phyloP scores from a whole-genome alignment of 768 basidiomycete species.

The Mycena pura region DNA sequence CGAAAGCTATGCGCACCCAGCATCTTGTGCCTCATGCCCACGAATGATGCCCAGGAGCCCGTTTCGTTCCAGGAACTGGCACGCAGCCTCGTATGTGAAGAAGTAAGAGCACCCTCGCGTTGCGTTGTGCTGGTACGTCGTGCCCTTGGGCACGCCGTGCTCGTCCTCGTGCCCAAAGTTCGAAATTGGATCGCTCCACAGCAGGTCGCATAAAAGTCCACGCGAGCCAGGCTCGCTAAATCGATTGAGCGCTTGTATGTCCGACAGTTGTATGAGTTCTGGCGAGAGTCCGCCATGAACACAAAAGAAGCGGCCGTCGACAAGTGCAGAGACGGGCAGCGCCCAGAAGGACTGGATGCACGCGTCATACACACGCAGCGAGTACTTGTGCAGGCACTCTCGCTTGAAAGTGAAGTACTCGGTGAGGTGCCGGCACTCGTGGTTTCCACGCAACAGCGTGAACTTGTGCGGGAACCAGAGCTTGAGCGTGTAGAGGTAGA shows the following conservation, averaged over 20 bases:
- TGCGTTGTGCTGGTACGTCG: slow-evolving; percentile 78
- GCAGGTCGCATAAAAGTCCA: slow-evolving; percentile 90
- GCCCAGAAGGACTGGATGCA: slow-evolving; percentile 91
- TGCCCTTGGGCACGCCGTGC: slow-evolving; percentile 60
- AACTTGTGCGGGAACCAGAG: slow-evolving; percentile 86
- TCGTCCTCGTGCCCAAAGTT: slow-evolving; percentile 87
- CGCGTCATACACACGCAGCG: slow-evolving; percentile 85
- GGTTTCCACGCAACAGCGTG: slow-evolving; percentile 90
- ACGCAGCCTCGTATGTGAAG: slow-evolving; percentile 92
- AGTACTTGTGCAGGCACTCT: slow-evolving; percentile 95
- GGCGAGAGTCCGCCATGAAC: slow-evolving; percentile 97
- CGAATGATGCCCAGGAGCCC: slow-evolving; percentile 91
- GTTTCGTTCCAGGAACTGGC: slow-evolving; percentile 93
- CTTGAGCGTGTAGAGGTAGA: slow-evolving; percentile 94
- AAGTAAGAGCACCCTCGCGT: slow-evolving; percentile 92
- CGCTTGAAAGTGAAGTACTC: slow-evolving; percentile 99
- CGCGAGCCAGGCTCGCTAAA: slow-evolving; percentile 93
- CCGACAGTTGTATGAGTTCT: slow-evolving; percentile 78
- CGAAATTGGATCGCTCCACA: slow-evolving; percentile 94
- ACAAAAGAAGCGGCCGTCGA: slow-evolving; percentile 96
- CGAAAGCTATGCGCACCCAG: slow-evolving; percentile 69
- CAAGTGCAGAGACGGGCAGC: slow-evolving; percentile 88
- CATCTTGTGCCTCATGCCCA: slow-evolving; percentile 97
- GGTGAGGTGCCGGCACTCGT: slow-evolving; percentile 96
- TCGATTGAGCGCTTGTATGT: slow-evolving; percentile 85